phyloP scores from a whole-genome alignment of 108 stramenopile genomes.

The Thalassiosira profunda region DNA sequence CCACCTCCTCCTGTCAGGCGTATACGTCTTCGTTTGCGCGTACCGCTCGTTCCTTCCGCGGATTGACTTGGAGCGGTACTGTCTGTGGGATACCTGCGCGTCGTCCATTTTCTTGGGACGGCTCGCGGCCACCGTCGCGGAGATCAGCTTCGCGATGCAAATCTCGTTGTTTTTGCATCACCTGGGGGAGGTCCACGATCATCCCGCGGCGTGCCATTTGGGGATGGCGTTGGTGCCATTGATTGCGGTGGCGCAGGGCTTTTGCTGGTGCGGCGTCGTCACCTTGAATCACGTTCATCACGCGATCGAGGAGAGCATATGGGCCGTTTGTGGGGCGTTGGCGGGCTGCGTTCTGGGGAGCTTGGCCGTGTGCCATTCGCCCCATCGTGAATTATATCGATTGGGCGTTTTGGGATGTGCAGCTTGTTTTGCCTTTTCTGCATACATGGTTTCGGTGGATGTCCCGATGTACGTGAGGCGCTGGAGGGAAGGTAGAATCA shows the following conservation, averaged over 20 bases:
- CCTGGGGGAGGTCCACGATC: slow-evolving; percentile 28
- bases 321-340: slow-evolving; percentile 25
- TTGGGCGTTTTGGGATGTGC: slow-evolving; percentile 18
- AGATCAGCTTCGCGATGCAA: slow-evolving; percentile 27
- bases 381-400: not conserved
- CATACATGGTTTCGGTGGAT: slow-evolving; percentile 43
- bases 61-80: slow-evolving; percentile 47
- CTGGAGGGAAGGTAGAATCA: slow-evolving; percentile 28
- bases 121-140: slow-evolving; percentile 36
- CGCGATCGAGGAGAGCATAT: slow-evolving; percentile 50
- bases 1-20: slow-evolving; percentile 38
- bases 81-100: slow-evolving; percentile 35
- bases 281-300: slow-evolving; percentile 42
- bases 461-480: slow-evolving; percentile 49
- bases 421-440: slow-evolving; percentile 11
- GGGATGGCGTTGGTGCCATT: slow-evolving; percentile 14
- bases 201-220: slow-evolving; percentile 9
- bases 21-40: slow-evolving; percentile 44
- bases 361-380: slow-evolving; percentile 14
- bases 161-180: slow-evolving; percentile 34
- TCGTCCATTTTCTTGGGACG: slow-evolving; percentile 46
- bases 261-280: slow-evolving; percentile 49
- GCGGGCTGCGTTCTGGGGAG: slow-evolving; percentile 12
- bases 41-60: slow-evolving; percentile 46
- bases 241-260: slow-evolving; percentile 32